Evolutionary conservation across 1,284 basidiomycete species (phyloP).

Genomic region (Neotropicomus parvogracilis): DNA sequence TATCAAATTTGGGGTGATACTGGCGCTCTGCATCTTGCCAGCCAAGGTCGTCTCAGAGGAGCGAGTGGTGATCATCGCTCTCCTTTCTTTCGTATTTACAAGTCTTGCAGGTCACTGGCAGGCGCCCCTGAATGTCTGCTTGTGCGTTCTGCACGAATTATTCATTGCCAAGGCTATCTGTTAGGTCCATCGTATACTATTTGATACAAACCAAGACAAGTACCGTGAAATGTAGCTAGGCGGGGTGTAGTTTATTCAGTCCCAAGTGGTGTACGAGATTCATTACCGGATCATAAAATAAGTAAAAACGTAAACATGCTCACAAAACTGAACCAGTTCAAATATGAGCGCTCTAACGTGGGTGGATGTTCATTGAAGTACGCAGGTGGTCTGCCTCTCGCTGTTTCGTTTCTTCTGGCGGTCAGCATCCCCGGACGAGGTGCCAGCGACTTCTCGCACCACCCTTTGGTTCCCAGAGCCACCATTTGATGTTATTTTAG

Average conservation of each 20-base stretch:
- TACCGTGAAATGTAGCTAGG: constrained; percentile 4
- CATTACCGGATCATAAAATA: constrained; percentile 25
- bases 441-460: constrained; percentile 34
- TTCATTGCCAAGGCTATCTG: not conserved
- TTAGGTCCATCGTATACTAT: constrained; percentile 10
- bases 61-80: constrained; percentile 4
- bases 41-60: constrained; percentile 42
- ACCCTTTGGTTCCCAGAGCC: constrained; percentile 13
- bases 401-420: constrained; percentile 39
- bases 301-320: constrained; percentile 10
- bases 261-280: constrained; percentile 15
- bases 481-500: constrained; percentile 12
- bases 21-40: constrained; percentile 59
- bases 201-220: constrained; percentile 17
- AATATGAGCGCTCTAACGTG: not conserved
- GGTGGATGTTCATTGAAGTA: constrained; percentile 32
- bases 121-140: not conserved
- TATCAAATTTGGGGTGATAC: constrained; percentile 71
- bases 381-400: constrained; percentile 40
- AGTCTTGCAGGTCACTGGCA: constrained; percentile 1
- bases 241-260: constrained; percentile 5
- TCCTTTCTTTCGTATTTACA: not conserved
- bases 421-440: constrained; percentile 32
- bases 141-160: not conserved
- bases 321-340: not conserved